Base-by-base conservation (phyloP, 441 rosid species). In the Flueggea neowawraea region DNA sequence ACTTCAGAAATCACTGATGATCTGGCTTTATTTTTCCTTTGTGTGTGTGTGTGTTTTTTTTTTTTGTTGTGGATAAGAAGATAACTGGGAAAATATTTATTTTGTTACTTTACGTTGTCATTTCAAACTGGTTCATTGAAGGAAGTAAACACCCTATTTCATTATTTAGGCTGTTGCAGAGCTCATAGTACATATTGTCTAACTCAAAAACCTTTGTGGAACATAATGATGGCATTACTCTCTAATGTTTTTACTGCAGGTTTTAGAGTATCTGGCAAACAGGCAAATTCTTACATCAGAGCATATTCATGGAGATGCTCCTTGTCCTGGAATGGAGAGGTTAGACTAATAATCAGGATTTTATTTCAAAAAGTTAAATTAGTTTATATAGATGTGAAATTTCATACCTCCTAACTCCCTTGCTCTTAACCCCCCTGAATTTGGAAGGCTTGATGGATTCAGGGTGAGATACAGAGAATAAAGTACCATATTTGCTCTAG, bases 311-410 rank as follows among this genome's bases (percentile, higher is more conserved):
- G 82, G 88, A 66, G 93, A 91, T 56, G 97, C 98, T 75, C 95
- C 96, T 17, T 87, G 85, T 68, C 86, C 78, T 69, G 97, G 95
- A 77, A 86, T 90, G 89, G 96, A 91, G 81, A 94, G 97, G 28
- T 22, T 22, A 22, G 28, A 22, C 1, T 49, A 58, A 56, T 48
- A 31, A 39, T 31, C 48, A 28, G 52, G 33, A 59, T 50, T 39
- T 66, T 65, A 32, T 62, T 57, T 43, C 47, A 41, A 64, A 60
- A 54, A 61, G 11, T 11, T 54, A 22, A 22, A 22, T 22, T 22
- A 22, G 28, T 22, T 22, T 22, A 22, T 22, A 22, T 22, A 22
- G 1, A 0, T 22, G 28, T 22, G 28, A 22, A 22, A 22, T 22
- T 22, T 22, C 28, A 22, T 22, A 22, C 28, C 28, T 22, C 28